A percentile compares a stretch with the other conserved stretches of the same genome.
These are phyloP conservation scores for Citrus maxima DNA, from an alignment of 345 rosid species.

Conservation along the genomic window DNA sequence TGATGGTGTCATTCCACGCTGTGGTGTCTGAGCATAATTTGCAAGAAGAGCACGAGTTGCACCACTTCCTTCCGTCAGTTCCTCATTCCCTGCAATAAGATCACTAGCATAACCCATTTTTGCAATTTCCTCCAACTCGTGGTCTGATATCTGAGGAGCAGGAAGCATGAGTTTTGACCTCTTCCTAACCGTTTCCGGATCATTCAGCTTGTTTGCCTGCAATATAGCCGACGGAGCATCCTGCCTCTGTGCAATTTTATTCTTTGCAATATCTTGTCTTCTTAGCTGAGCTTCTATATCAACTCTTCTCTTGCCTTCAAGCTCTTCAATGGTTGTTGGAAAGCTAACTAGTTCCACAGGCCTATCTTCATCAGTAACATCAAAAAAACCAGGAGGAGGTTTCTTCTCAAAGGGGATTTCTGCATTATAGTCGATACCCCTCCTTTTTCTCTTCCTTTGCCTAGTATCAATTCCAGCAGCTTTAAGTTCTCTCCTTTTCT, in stretches of 20 bases:
- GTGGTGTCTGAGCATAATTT: slow-evolving; percentile 84
- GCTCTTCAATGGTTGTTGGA: slow-evolving; percentile 93
- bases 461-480: slow-evolving; percentile 95
- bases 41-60: slow-evolving; percentile 97
- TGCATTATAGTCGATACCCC: slow-evolving; percentile 94
- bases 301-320: slow-evolving; percentile 91
- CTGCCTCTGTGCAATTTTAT: slow-evolving; percentile 89
- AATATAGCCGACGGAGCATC: slow-evolving; percentile 92
- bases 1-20: slow-evolving; percentile 80
- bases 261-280: slow-evolving; percentile 81
- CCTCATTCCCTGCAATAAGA: slow-evolving; percentile 77
- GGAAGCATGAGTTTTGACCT: slow-evolving; percentile 97
- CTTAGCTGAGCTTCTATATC: slow-evolving; percentile 85
- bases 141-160: slow-evolving; percentile 94
- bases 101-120: slow-evolving; percentile 99
- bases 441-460: slow-evolving; percentile 80
- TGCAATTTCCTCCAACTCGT: slow-evolving; percentile 93
- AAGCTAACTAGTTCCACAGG: slow-evolving; percentile 70
- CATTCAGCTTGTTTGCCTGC: slow-evolving; percentile 97
- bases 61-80: slow-evolving; percentile 80
- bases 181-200: slow-evolving; percentile 92
- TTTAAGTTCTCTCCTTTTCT: slow-evolving; percentile 94
- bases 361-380: slow-evolving; percentile 87
- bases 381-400: slow-evolving; percentile 93
- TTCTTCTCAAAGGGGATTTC: slow-evolving; percentile 97